Conservation (phyloP, 768 basidiomycete genomes). For the Auriscalpium vulgare region DNA sequence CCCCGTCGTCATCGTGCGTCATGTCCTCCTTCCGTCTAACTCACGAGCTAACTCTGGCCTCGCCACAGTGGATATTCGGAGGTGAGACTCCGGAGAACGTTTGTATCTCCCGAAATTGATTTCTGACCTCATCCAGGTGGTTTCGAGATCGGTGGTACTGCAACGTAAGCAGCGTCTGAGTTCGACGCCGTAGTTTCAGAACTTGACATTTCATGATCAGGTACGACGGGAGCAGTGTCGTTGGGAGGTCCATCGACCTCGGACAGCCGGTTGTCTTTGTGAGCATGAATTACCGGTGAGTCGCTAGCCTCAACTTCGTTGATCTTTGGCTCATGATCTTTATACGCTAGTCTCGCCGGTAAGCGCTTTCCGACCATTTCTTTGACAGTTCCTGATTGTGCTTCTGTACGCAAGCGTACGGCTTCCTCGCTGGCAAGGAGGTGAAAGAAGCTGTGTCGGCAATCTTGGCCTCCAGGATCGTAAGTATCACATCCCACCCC, state of each 20-base stretch:
- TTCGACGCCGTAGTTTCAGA: not conserved
- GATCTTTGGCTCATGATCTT: not conserved
- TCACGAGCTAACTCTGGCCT: not conserved
- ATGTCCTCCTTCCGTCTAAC: not conserved
- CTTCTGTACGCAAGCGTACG: conserved; percentile 22
- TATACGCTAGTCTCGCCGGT: not conserved
- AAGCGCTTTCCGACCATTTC: not conserved
- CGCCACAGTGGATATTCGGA: conserved; percentile 20
- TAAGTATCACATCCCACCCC: conserved; percentile 13
- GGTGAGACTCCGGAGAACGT: not conserved
- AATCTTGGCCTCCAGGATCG: conserved; percentile 49
- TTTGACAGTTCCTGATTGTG: not conserved
- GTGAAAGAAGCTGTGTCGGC: conserved; percentile 29
- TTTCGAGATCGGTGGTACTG: conserved; percentile 4
- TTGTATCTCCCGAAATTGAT: not conserved
- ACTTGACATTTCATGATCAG: not conserved
- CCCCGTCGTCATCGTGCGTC: conserved; percentile 19
- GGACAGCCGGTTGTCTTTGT: conserved; percentile 19
- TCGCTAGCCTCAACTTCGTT: not conserved
- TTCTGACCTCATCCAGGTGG: conserved; percentile 1
- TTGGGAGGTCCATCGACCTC: conserved; percentile 18
- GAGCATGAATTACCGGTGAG: conserved; percentile 22
- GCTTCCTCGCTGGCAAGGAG: conserved; percentile 34
- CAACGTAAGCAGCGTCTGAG: conserved; percentile 1
- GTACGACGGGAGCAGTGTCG: conserved; percentile 17